Evolutionary conservation across 192 early-diverging fungal genomes (phyloP).

Genomic region (Entomortierella chlamydospora): DNA sequence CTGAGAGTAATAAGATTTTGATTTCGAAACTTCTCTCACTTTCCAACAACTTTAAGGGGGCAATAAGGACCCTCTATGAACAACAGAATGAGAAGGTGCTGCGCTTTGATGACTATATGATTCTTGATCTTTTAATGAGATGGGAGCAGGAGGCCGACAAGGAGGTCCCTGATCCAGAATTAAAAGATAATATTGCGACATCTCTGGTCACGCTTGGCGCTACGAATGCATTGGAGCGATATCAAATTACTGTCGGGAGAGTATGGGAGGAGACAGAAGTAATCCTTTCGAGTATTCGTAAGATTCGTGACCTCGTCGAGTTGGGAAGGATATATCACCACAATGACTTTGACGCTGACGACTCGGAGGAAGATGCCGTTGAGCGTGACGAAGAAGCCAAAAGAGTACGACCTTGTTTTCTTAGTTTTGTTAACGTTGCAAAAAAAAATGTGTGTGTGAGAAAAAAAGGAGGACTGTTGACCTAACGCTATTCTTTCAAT

Average conservation of each 20-base stretch:
- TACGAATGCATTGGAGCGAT: slow-evolving; percentile 41
- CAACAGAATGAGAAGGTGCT: slow-evolving; percentile 53
- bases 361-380: slow-evolving; percentile 44
- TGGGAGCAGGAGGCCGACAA: slow-evolving; percentile 49
- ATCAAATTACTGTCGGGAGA: slow-evolving; percentile 28
- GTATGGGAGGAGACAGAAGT: slow-evolving; percentile 52
- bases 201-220: slow-evolving; percentile 40
- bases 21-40: slow-evolving; percentile 28
- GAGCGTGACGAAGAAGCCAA: slow-evolving; percentile 17
- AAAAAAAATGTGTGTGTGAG: too few species aligned
- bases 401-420: background rate
- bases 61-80: slow-evolving; percentile 36
- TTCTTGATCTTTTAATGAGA: slow-evolving; percentile 26
- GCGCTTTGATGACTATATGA: slow-evolving; percentile 47
- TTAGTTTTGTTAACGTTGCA: too few species aligned
- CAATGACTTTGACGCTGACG: slow-evolving; percentile 32
- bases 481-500: too few species aligned
- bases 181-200: slow-evolving; percentile 22
- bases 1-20: slow-evolving; percentile 33
- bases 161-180: background rate
- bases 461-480: too few species aligned
- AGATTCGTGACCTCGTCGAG: slow-evolving; percentile 42
- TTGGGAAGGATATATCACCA: slow-evolving; percentile 28
- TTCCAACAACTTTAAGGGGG: slow-evolving; percentile 19
- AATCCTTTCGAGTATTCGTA: slow-evolving; percentile 28